Evolutionary conservation across 83 land plant genomes (phyloP).

Genomic region (Picea mariana): DNA sequence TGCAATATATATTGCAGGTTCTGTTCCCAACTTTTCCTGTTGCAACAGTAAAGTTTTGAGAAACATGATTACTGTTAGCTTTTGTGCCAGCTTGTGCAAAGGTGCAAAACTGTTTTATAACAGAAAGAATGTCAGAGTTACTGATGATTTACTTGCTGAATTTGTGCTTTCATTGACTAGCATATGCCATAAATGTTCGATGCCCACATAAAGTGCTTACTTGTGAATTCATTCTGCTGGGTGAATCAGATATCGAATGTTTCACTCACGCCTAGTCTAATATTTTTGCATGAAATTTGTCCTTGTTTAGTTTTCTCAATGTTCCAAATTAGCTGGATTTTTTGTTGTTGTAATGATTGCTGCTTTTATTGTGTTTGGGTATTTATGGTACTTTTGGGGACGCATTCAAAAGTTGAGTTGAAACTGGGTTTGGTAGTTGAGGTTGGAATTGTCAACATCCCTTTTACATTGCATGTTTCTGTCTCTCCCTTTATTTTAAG

Average conservation of each 20-base stretch:
- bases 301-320: not conserved
- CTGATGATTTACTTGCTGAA: not conserved
- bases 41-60: too few species aligned
- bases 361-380: not conserved
- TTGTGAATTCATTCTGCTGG: not conserved
- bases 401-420: not conserved
- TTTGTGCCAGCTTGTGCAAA: too few species aligned
- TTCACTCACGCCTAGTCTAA: not conserved
- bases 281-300: not conserved
- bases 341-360: not conserved
- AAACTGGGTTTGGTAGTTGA: not conserved
- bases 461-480: not conserved
- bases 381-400: not conserved
- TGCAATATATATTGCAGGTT: not conserved
- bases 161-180: not conserved
- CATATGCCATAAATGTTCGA: not conserved
- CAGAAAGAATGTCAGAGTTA: not conserved
- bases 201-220: not conserved
- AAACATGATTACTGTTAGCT: too few species aligned
- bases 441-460: not conserved
- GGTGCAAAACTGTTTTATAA: not conserved
- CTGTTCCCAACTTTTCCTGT: slow-evolving; percentile 3
- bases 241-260: not conserved
- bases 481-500: not conserved
- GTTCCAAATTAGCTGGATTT: not conserved